Percentiles rank a stretch among this genome's conserved stretches.
Conservation (phyloP, 2,329 filamentous ascomycete genomes). For the Septoria petroselini region DNA sequence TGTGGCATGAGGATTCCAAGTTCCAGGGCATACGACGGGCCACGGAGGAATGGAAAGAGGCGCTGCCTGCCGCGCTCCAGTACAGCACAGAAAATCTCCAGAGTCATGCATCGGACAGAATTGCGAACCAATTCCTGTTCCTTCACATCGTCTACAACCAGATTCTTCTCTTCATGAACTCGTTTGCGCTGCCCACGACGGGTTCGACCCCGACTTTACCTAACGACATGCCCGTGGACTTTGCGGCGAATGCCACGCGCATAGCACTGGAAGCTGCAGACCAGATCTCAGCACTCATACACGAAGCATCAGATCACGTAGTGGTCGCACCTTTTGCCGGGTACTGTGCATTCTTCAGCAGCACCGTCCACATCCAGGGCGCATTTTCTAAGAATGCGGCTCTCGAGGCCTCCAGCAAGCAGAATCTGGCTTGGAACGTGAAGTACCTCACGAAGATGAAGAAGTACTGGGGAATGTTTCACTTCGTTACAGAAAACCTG, state of each 20-base stretch:
- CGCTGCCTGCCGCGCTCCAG: slow-evolving; percentile 66
- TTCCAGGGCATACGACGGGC: slow-evolving; percentile 69
- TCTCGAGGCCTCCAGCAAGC: slow-evolving; percentile 74
- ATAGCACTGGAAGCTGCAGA: slow-evolving; percentile 81
- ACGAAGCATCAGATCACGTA: slow-evolving; percentile 73
- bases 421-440: slow-evolving; percentile 81
- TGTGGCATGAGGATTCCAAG: slow-evolving; percentile 79
- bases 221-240: slow-evolving; percentile 70
- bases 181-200: slow-evolving; percentile 72
- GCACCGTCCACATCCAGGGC: slow-evolving; percentile 89
- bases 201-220: slow-evolving; percentile 55
- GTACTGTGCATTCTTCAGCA: slow-evolving; percentile 90
- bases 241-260: slow-evolving; percentile 70
- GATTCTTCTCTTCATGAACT: slow-evolving; percentile 83
- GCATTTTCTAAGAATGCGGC: slow-evolving; percentile 80
- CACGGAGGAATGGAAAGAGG: slow-evolving; percentile 65
- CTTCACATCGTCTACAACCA: slow-evolving; percentile 88
- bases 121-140: slow-evolving; percentile 88
- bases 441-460: slow-evolving; percentile 93
- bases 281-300: slow-evolving; percentile 78
- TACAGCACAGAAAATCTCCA: slow-evolving; percentile 81
- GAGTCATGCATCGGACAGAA: slow-evolving; percentile 76
- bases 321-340: slow-evolving; percentile 90
- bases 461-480: slow-evolving; percentile 97
- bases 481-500: slow-evolving; percentile 90